Base-by-base conservation (phyloP, 768 basidiomycete genomes). In the Tylopilus vinaceipallidus region DNA sequence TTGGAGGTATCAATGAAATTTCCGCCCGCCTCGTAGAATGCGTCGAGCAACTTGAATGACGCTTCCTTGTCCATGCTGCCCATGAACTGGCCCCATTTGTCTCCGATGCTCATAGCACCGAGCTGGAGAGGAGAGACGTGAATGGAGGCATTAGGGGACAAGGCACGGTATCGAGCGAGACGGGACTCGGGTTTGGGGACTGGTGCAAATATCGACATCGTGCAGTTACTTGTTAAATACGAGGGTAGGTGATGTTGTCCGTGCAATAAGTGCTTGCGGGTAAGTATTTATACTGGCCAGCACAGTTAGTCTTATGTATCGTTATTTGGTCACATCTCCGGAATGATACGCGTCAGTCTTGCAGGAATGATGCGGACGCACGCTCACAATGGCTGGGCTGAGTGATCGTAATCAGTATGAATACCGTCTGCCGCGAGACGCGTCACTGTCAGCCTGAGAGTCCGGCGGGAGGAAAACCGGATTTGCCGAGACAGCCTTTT, bases 1-100 rank as follows among this genome's bases (percentile, higher is more conserved):
- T 75, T 78, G 12, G 77, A 71, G 3, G 77, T 77, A 26, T 77
- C 74, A 57, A 79, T 74, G 49, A 72, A 73, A 63, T 78, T 76
- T 2, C 79, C 79, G 13, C 79, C 79, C 0, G 67, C 68, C 11
- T 73, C 68, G 41, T 66, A 70, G 58, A 57, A 77, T 9, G 73
- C 71, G 35, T 81, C 76, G 17, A 81, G 69, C 8, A 80, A 63
- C 58, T 73, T 62, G 59, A 77, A 76, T 1, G 71, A 66, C 10
- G 59, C 46, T 22, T 72, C 66, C 62, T 77, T 78, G 57, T 64
- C 52, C 71, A 77, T 75, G 3, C 58, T n/a, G n/a, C n/a, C n/a
- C n/a, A n/a, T 47, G 26, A 47, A 37, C 11, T 58, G 17, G 0
- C 54, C 57, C 76, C 76, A 77, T 42, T 73, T 67, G 52, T 76